Evolutionary conservation across 108 stramenopile genomes (phyloP), one percentile per base, ranked within the genome.

Genomic region (Cyclostephanos tholiformis): DNA sequence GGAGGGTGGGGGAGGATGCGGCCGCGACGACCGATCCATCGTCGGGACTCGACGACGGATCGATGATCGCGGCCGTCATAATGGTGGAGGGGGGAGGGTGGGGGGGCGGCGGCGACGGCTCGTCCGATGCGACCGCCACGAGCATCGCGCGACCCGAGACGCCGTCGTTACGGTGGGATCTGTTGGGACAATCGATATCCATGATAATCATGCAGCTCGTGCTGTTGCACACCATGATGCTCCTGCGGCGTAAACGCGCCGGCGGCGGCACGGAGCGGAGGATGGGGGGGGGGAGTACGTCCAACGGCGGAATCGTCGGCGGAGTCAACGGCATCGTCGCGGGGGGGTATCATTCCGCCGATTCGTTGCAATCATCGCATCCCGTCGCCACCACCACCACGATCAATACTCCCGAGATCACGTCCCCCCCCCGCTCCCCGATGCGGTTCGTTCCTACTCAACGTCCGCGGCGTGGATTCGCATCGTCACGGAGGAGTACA

Each of bases 171-270:
- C 79, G 70, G 51, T 74, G 52, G 51, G 79, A 80, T 41, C 44
- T 80, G 39, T 59, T 80, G 25, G 79, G 79, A 43, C 79, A 80
- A 74, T 74, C 72, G 35, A 63, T 67, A 38, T 69, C 43, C 68
- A 80, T 80, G 79, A 80, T 80, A 9, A 32, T 69, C 6, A 62
- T 74, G 26, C 79, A 80, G 63, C 52, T 80, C 12, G 55, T 80
- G 60, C 72, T 80, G 2, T 64, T 80, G 7, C 67, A 74, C 30
- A 71, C 67, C 17, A 80, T 80, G 79, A 70, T 77, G 68, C 46
- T 65, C 17, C 62, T 77, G 2, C 68, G 70, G 1, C 55, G 69
- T 12, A 70, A 77, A 66, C 51, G 63, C 14, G 20, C 17, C 1
- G 51, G 23, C 17, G 19, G 69, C 4, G n/a, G n/a, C n/a, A n/a